phyloP scores from a whole-genome alignment of 2,329 filamentous ascomycete species.

The Chaetomiaceae sp. region DNA sequence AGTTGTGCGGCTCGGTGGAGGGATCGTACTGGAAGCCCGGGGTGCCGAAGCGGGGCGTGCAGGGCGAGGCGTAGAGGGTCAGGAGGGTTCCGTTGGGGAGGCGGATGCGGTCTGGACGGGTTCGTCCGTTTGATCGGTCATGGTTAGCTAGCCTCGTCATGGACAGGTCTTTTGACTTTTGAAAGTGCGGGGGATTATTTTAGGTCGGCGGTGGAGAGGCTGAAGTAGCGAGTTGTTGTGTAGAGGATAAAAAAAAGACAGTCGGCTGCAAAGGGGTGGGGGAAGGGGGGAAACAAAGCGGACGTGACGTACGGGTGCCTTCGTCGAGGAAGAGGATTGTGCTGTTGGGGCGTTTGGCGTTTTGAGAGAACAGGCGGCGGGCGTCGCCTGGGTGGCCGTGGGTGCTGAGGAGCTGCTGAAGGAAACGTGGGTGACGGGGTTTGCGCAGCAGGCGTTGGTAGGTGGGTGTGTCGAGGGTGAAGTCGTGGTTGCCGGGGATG shows the following conservation, averaged over 20 bases:
- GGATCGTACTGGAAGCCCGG: constrained; percentile 44
- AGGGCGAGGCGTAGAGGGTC: constrained; percentile 50
- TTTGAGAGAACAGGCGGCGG: constrained; percentile 38
- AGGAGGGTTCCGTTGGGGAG: constrained; percentile 48
- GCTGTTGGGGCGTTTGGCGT: constrained; percentile 32
- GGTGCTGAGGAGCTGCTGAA: neutral
- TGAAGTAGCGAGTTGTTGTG: no score
- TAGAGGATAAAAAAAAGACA: no score
- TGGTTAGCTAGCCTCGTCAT: no score
- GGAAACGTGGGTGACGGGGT: constrained; percentile 7
- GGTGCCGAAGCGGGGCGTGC: constrained; percentile 42
- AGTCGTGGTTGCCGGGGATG: constrained; percentile 54
- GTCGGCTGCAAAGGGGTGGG: no score
- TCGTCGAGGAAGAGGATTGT: constrained; percentile 44
- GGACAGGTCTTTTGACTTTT: no score
- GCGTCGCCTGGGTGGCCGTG: constrained; percentile 30
- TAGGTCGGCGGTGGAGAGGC: no score
- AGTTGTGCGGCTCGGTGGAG: constrained; percentile 36
- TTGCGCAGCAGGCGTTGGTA: constrained; percentile 29
- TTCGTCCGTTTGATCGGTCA: no score
- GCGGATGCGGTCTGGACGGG: constrained; percentile 41
- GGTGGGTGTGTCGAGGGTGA: constrained; percentile 32
- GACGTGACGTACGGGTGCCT: no score
- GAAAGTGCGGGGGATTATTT: no score
- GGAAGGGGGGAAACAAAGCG: no score